Conservation (phyloP, 805 yeast species). For the Cyberlindnera bimundalis region DNA sequence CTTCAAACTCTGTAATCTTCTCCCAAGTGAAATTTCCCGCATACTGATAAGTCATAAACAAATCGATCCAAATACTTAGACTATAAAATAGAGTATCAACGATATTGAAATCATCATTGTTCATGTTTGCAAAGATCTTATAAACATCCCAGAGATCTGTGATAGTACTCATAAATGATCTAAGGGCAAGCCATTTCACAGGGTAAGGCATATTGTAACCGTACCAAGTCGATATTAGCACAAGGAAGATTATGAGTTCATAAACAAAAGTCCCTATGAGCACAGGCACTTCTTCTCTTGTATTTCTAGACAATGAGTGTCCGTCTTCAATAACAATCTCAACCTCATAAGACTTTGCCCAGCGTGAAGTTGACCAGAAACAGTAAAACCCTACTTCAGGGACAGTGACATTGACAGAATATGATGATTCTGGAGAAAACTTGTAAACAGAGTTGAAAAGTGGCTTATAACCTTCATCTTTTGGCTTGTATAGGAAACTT, state of each 20-base stretch:
- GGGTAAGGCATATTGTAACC: too few species aligned
- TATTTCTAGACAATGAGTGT: background rate
- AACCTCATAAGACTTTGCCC: background rate
- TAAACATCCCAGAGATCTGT: too few species aligned
- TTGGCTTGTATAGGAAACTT: background rate
- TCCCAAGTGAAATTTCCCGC: background rate
- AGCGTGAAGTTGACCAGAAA: background rate
- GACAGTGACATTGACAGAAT: background rate
- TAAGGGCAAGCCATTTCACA: too few species aligned
- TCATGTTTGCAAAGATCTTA: background rate
- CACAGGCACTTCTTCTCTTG: background rate
- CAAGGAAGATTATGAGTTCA: too few species aligned
- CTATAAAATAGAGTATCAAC: background rate
- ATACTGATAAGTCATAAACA: background rate
- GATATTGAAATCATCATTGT: background rate
- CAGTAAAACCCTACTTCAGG: conserved; percentile 4
- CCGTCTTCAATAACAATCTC: background rate
- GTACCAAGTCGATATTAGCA: too few species aligned
- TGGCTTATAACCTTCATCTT: background rate
- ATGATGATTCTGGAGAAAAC: background rate
- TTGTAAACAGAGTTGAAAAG: background rate
- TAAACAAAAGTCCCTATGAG: too few species aligned
- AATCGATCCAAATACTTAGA: background rate
- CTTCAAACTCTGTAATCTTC: background rate
- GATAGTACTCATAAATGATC: too few species aligned